Base-by-base conservation (phyloP, 805 yeast species). In the Maudiozyma turicensis region DNA sequence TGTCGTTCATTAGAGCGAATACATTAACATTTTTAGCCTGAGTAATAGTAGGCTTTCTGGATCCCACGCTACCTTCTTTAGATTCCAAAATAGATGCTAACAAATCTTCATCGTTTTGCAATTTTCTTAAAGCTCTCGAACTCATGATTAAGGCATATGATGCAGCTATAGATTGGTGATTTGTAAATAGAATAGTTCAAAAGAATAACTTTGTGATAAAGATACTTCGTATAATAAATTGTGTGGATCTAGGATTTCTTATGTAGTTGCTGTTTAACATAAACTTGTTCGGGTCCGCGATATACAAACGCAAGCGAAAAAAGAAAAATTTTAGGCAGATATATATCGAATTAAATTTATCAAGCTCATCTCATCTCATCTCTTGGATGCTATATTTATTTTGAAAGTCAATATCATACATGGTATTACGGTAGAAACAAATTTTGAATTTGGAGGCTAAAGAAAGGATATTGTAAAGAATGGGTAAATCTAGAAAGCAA, bases 401-500 rank as follows among this genome's bases (percentile, higher is more conserved):
- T 35, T 15, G 4, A 20, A 4, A 20, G 26, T 20, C 26, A 4
- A 3, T 20, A 20, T 20, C 4, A 20, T 9, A 8, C 15, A 39
- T 29, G 14, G 40, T 37, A 7, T 29, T 29, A n/a, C 34, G 46
- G 54, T 52, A 2, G 14, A 8, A 11, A 37, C n/a, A 37, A 8
- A 13, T 13, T 8, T 15, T 20, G 26, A 20, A 20, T 20, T 20
- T 4, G 4, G 26, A 20, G 26, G 4, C 26, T 20, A 20, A 20
- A 20, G 26, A 5, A 32, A 20, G 26, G 26, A 20, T 20, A 20
- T 20, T 20, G 26, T 20, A 20, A 20, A 20, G 26, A 20, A 68
- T 69, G 64, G 61, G 65, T 8, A 70, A 67, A 54, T 50, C 62
- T 3, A 58, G 60, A 44, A 70, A 69, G 57, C 69, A 67, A 53